These are phyloP conservation scores for Macrophomina phaseolina DNA, from an alignment of 2,329 filamentous ascomycete genomes.

Conservation along the genomic window DNA sequence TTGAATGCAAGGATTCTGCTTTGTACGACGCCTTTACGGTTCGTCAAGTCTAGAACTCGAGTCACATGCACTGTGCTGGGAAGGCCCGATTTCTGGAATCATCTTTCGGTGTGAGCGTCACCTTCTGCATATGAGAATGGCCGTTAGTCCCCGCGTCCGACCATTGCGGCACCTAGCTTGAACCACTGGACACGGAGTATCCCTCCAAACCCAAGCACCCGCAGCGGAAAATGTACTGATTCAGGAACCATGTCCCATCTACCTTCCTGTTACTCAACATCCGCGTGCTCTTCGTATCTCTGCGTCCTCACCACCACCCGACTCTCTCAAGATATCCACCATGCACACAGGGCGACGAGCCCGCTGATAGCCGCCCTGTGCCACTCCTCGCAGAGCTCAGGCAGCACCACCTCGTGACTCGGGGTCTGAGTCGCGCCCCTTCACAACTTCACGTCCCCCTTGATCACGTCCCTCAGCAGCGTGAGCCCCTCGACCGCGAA, in stretches of 20 bases:
- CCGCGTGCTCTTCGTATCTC: constrained; percentile 3
- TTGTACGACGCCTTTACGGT: background rate
- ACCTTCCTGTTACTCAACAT: background rate
- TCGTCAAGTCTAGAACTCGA: background rate
- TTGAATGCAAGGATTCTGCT: background rate
- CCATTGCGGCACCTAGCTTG: background rate
- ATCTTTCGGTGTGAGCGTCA: background rate
- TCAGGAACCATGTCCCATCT: background rate
- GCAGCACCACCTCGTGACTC: background rate
- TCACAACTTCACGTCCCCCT: constrained; percentile 50
- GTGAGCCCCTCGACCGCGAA: constrained; percentile 65
- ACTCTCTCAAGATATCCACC: no score
- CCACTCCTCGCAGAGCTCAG: background rate
- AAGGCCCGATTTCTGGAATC: background rate
- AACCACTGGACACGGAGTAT: background rate
- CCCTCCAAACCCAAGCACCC: background rate
- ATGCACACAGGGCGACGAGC: no score
- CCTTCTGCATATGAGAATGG: background rate
- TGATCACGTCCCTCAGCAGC: constrained; percentile 63
- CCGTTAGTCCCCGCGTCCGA: background rate
- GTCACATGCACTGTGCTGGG: constrained; percentile 9
- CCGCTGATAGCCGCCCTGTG: no score
- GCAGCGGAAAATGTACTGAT: background rate
- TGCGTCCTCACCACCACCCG: background rate
- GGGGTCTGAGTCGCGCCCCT: background rate